These are phyloP conservation scores for Geotrichum fermentans DNA, from an alignment of 1,139 yeast species.

Conservation along the genomic window DNA sequence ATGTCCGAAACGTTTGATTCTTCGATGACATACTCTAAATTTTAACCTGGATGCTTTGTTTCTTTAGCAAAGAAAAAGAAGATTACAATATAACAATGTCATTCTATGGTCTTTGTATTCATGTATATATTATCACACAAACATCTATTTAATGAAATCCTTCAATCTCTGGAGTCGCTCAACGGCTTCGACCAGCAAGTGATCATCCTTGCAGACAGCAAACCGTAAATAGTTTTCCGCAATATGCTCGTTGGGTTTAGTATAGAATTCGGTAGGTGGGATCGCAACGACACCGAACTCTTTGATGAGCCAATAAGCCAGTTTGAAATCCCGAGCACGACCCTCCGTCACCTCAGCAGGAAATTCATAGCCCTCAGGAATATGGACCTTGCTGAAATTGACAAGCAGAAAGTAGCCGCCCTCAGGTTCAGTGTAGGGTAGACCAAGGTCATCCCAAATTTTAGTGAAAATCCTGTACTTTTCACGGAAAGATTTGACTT, in stretches of 20 bases:
- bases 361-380: slow-evolving; percentile 65
- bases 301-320: slow-evolving; percentile 88
- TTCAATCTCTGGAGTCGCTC: slow-evolving; percentile 65
- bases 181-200: slow-evolving; percentile 73
- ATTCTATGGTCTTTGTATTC: too few relatives aligned
- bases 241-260: slow-evolving; percentile 61
- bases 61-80: too few relatives aligned
- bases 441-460: slow-evolving; percentile 77
- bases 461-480: slow-evolving; percentile 69
- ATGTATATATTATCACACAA: too few relatives aligned
- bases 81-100: too few relatives aligned
- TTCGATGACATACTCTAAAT: too few relatives aligned
- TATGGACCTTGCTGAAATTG: slow-evolving; percentile 72
- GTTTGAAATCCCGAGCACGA: slow-evolving; percentile 78
- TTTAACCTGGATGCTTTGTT: too few relatives aligned
- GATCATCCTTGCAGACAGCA: slow-evolving; percentile 93
- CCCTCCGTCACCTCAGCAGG: slow-evolving; percentile 61
- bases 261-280: slow-evolving; percentile 91
- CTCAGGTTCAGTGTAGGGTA: slow-evolving; percentile 85
- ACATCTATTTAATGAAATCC: slow-evolving; percentile 48
- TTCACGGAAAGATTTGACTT: slow-evolving; percentile 59
- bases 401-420: slow-evolving; percentile 93
- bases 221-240: slow-evolving; percentile 85
- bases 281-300: slow-evolving; percentile 93
- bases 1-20: too few relatives aligned